Evolutionary conservation across 805 yeast species (phyloP), one percentile per base, ranked within the genome.

Genomic region (Jamesozyma rosinii): DNA sequence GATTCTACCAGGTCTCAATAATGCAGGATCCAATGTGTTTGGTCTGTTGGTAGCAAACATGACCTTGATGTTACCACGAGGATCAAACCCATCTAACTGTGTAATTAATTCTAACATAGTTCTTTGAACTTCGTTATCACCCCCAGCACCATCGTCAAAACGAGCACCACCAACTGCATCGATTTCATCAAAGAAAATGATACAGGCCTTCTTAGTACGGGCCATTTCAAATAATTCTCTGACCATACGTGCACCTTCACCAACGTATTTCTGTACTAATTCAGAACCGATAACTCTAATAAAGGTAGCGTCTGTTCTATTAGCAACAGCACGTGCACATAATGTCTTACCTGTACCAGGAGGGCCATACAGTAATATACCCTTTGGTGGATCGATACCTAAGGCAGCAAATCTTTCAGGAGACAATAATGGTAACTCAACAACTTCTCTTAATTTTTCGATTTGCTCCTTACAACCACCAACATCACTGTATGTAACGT

Each of bases 91-190:
- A 65, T 92, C 99, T 61, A 92, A 74, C 65, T 92, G 99, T 35
- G 97, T 88, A 60, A 92, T 92, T 57, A 92, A 77, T 67, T 92
- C 98, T 76, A 92, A 75, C 98, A 92, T 92, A 37, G 98, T 92
- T 72, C 98, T 79, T 69, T 92, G 98, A 43, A 92, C 98, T 69
- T 92, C 99, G 63, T 90, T 92, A 66, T 92, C 98, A 60, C 97
- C 97, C 55, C 97, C 97, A 10, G 97, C 97, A 58, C 97, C 97
- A 64, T 92, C 98, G 65, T 92, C 98, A 63, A 92, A 92, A 65
- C 99, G 81, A n/a, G 97, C 97, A 35, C 98, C 98, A 53, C 99
- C 99, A 64, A 92, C 87, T 32, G 99, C 98, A 70, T 92, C 99
- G 53, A 92, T 82, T 71, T 92, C 99, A 68, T 92, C 99, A 59